Base-by-base conservation (phyloP, 2,329 filamentous ascomycete species). In the Ophiostoma angusticollis region DNA sequence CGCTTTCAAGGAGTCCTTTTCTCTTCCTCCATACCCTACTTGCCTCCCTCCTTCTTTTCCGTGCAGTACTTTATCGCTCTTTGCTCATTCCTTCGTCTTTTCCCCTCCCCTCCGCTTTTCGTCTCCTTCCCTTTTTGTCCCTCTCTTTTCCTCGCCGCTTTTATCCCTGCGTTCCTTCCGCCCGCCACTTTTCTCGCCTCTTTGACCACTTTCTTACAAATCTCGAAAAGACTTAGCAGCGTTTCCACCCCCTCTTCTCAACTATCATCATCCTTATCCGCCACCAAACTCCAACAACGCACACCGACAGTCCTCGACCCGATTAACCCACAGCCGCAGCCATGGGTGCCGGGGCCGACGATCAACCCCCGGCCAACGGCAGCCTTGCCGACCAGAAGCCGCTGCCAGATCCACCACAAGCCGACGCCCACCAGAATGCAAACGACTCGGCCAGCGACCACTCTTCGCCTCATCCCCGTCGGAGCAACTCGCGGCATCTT, bases 401-500 rank as follows among this genome's bases (percentile, higher is more conserved):
- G 4, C 59, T 74, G 16, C 74, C 71, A 8, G 60, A 60, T 6
- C 66, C 65, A 30, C 59, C 70, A 34, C 17, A 23, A 12, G 3
- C 36, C 14, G 64, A 67, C 45, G 64, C 61, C 29, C 61, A 67
- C 4, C 64, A 64, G 50, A n/a, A n/a, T n/a, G n/a, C n/a, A n/a
- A n/a, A 59, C 66, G 18, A 64, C 62, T 45, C 63, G 67, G 21
- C 53, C 63, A 52, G 56, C 67, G 51, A 60, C 36, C n/a, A 32
- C 19, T 32, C 36, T 14, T 25, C 58, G 38, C 55, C 63, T 32
- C 53, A 58, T 11, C 56, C 67, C 22, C 67, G 64, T 47, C 62
- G 70, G 44, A 71, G 69, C 39, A 67, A 72, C 45, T 80, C 79
- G 16, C 70, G 80, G 45, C 65, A 65, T 39, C 72, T 72, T 45